Percentiles rank a stretch among this genome's conserved stretches.
Evolutionary conservation across 2,329 filamentous ascomycete species (phyloP).

Genomic region (Calonectria ilicicola): DNA sequence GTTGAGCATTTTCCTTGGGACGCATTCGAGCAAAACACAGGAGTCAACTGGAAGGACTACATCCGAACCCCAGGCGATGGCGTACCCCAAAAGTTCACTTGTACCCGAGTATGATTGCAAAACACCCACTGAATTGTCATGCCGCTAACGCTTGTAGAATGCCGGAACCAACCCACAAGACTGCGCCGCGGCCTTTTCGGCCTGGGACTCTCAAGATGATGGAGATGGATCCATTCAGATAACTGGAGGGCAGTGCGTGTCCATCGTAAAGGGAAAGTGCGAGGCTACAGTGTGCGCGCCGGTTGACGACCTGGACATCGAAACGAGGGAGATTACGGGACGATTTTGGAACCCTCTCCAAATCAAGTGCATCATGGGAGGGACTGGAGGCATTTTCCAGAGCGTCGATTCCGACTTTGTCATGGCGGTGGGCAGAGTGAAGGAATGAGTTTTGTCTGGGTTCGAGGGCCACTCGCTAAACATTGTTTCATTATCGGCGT

Average conservation of each 20-base stretch:
- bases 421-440: constrained; percentile 27
- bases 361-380: constrained; percentile 35
- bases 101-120: constrained; percentile 25
- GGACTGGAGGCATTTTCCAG: constrained; percentile 36
- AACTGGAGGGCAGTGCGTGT: constrained; percentile 23
- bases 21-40: constrained; percentile 24
- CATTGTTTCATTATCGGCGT: neutral
- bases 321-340: constrained; percentile 23
- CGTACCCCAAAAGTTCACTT: constrained; percentile 27
- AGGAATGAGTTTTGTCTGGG: neutral
- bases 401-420: constrained; percentile 27
- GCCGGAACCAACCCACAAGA: constrained; percentile 31
- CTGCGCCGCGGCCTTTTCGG: constrained; percentile 33
- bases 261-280: constrained; percentile 17
- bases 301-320: neutral
- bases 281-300: constrained; percentile 36
- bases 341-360: constrained; percentile 40
- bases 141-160: constrained; percentile 11
- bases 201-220: constrained; percentile 24
- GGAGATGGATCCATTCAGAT: constrained; percentile 19
- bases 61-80: neutral
- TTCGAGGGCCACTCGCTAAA: neutral
- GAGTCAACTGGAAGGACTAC: constrained; percentile 28
- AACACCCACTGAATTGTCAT: neutral
- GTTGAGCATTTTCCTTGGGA: constrained; percentile 31